Conservation (phyloP, 2,329 filamentous ascomycete species). For the Westerdykella aurantiaca region DNA sequence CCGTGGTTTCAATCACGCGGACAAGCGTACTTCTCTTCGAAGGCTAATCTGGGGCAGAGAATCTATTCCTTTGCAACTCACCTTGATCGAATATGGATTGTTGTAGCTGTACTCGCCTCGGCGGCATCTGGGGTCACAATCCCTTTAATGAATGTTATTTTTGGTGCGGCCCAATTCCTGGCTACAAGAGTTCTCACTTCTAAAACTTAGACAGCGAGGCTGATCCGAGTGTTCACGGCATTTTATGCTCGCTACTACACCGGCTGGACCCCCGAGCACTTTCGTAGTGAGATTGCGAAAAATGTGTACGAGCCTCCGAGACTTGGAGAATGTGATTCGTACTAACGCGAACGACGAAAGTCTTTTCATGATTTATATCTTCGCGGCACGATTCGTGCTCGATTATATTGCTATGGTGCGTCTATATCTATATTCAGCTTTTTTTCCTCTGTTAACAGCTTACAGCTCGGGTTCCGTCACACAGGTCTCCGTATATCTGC, state of each 20-base stretch:
- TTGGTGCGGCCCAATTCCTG: slow-evolving; percentile 41
- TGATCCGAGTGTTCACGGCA: slow-evolving; percentile 47
- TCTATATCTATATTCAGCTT: not conserved
- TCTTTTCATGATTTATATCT: slow-evolving; percentile 55
- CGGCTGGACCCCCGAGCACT: slow-evolving; percentile 39
- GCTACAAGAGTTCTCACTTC: slow-evolving; percentile 1
- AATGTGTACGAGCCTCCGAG: slow-evolving; percentile 33
- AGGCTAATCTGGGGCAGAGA: slow-evolving; percentile 8
- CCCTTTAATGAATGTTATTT: slow-evolving; percentile 54
- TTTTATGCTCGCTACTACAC: slow-evolving; percentile 39
- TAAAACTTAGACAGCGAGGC: slow-evolving; percentile 11
- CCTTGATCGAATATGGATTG: slow-evolving; percentile 11
- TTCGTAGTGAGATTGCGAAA: slow-evolving; percentile 43
- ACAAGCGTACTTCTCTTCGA: too few relatives aligned
- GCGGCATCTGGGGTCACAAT: slow-evolving; percentile 26
- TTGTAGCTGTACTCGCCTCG: slow-evolving; percentile 14
- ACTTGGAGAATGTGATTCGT: not conserved
- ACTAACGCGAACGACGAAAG: slow-evolving; percentile 24
- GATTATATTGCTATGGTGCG: slow-evolving; percentile 51
- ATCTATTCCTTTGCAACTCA: slow-evolving; percentile 17
- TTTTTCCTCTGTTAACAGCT: slow-evolving; percentile 3
- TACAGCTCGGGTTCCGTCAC: slow-evolving; percentile 22
- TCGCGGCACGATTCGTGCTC: slow-evolving; percentile 51
- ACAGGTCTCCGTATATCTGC: slow-evolving; percentile 23
- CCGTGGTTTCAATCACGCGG: too few relatives aligned